phyloP scores from a whole-genome alignment of 805 yeast genomes.

The Brettanomyces nanus region DNA sequence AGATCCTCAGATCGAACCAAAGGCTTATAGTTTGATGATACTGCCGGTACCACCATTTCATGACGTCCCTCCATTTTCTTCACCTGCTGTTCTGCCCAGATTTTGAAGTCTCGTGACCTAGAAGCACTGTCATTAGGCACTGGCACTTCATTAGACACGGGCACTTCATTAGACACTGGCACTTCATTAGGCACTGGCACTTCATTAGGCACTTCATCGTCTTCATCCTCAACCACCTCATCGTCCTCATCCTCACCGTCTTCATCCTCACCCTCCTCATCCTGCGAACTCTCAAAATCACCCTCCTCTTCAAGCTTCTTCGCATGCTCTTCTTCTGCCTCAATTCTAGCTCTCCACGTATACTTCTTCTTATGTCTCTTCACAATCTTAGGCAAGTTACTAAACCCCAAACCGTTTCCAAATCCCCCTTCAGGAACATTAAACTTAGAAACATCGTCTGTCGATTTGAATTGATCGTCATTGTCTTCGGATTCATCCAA shows the following conservation, averaged over 20 bases:
- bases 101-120: constrained; percentile 62
- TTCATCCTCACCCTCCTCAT: constrained; percentile 53
- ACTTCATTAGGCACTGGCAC: constrained; percentile 26
- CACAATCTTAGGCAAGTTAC: constrained; percentile 32
- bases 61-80: constrained; percentile 56
- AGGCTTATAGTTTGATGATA: constrained; percentile 48
- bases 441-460: constrained; percentile 35
- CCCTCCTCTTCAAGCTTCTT: constrained; percentile 47
- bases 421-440: constrained; percentile 60
- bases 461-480: constrained; percentile 22
- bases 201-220: constrained; percentile 19
- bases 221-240: constrained; percentile 20
- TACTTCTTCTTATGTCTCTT: constrained; percentile 47
- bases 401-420: constrained; percentile 69
- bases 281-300: constrained; percentile 40
- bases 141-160: constrained; percentile 25
- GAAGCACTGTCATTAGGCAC: constrained; percentile 30
- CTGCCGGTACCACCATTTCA: constrained; percentile 38
- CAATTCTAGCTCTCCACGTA: constrained; percentile 64
- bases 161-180: constrained; percentile 24
- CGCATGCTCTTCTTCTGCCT: constrained; percentile 34
- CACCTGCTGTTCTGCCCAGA: constrained; percentile 79
- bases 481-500: constrained; percentile 4
- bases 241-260: constrained; percentile 27
- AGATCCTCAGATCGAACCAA: constrained; percentile 62